Conservation (phyloP, 108 stramenopile genomes). For the Nitzschia inconspicua region DNA sequence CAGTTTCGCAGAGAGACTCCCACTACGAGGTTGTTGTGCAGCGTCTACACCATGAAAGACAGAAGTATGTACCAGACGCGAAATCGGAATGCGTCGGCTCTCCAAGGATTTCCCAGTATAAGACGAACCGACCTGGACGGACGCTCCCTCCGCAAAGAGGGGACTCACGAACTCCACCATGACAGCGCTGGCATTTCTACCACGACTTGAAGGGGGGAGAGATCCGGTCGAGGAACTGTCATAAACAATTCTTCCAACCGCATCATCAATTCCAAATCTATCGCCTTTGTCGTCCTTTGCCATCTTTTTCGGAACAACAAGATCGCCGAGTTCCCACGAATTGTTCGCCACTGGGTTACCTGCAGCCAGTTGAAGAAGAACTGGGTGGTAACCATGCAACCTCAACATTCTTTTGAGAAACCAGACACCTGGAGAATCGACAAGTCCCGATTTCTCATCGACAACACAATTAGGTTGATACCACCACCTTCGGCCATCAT, state of each 20-base stretch:
- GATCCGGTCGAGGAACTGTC: conserved; percentile 5
- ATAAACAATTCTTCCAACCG: conserved; percentile 27
- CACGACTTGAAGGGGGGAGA: not conserved
- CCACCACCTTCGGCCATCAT: conserved; percentile 44
- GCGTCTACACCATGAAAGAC: not conserved
- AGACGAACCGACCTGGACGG: not conserved
- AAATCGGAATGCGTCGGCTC: conserved; percentile 2
- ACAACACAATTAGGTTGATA: conserved; percentile 46
- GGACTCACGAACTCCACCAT: conserved; percentile 16
- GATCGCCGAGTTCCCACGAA: conserved; percentile 39
- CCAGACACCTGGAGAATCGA: conserved; percentile 34
- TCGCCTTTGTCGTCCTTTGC: not conserved
- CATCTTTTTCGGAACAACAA: conserved; percentile 34
- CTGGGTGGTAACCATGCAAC: conserved; percentile 31
- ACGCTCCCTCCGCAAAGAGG: conserved; percentile 16
- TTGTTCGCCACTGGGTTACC: conserved; percentile 20
- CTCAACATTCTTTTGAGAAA: conserved; percentile 35
- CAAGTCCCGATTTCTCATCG: conserved; percentile 34
- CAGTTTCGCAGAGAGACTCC: not conserved
- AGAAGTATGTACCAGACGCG: conserved; percentile 8
- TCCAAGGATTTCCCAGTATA: not conserved
- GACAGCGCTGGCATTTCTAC: conserved; percentile 7
- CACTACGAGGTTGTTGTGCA: not conserved
- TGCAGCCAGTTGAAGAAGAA: conserved; percentile 11
- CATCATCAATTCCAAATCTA: not conserved